Conservation (phyloP, 805 yeast species). For the Candida arabinofermentans region DNA sequence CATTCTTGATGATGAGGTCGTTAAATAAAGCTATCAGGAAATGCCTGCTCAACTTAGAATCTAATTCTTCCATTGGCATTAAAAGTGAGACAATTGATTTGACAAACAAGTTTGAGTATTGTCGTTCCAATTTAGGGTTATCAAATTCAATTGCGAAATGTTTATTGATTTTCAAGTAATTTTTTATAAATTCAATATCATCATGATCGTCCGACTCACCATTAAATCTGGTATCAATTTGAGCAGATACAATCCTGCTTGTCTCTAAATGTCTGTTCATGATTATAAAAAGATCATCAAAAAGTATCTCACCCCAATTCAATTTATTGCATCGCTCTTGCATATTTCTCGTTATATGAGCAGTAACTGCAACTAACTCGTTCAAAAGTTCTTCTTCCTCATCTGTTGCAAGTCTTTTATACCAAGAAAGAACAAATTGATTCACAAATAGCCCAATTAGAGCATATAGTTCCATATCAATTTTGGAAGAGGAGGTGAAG, state of each 20-base stretch:
- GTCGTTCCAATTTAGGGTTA: constrained; percentile 20
- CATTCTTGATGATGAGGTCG: constrained; percentile 39
- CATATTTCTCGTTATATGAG: constrained; percentile 37
- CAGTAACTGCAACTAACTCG: constrained; percentile 37
- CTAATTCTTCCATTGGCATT: constrained; percentile 38
- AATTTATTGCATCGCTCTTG: constrained; percentile 32
- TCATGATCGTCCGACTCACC: background rate
- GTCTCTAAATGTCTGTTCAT: constrained; percentile 28
- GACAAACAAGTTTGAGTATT: constrained; percentile 35
- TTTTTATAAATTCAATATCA: constrained; percentile 11
- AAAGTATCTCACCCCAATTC: constrained; percentile 33
- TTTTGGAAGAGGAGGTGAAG: constrained; percentile 34
- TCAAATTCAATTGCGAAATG: constrained; percentile 21
- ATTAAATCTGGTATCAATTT: constrained; percentile 15
- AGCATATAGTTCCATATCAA: constrained; percentile 44
- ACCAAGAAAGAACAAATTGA: constrained; percentile 47
- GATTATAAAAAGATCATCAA: constrained; percentile 43
- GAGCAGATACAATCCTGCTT: constrained; percentile 5
- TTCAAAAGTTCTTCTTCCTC: constrained; percentile 38
- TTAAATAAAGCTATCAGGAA: constrained; percentile 38
- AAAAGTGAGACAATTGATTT: constrained; percentile 32
- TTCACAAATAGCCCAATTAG: constrained; percentile 42
- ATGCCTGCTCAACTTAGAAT: constrained; percentile 35
- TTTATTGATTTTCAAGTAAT: constrained; percentile 14
- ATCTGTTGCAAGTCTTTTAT: constrained; percentile 32